Conservation (phyloP, 768 basidiomycete species). For the Mycena pura region DNA sequence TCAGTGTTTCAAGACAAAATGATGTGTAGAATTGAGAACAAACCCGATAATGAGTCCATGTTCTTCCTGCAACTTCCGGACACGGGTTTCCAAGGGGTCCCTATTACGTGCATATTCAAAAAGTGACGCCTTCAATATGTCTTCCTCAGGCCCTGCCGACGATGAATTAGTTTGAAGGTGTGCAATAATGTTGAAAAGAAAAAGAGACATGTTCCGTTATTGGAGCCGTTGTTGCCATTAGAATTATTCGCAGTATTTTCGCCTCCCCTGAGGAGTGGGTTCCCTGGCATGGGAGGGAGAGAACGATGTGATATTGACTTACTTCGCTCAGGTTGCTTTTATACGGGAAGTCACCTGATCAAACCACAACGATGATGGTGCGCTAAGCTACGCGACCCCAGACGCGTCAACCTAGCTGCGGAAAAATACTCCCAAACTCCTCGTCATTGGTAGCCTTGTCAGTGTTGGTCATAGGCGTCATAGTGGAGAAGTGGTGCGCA, state of each 20-base stretch:
- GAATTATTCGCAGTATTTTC: neutral
- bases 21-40: neutral
- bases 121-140: neutral
- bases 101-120: neutral
- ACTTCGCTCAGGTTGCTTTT: neutral
- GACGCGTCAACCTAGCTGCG: no score
- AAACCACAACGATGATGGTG: no score
- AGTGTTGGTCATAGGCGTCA: no score
- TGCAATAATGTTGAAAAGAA: neutral
- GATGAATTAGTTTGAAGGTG: neutral
- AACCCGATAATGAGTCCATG: slow-evolving; percentile 2
- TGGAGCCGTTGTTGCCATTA: neutral
- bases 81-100: neutral
- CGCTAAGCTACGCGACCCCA: no score
- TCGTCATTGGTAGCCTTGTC: no score
- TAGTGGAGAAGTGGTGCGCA: no score
- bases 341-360: no score
- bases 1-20: neutral
- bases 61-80: neutral
- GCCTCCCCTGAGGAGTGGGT: neutral
- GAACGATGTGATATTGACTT: neutral
- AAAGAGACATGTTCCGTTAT: slow-evolving; percentile 5
- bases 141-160: neutral
- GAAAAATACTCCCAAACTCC: no score
- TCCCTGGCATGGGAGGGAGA: neutral